Evolutionary conservation across 2,329 filamentous ascomycete genomes (phyloP), one percentile per base, ranked within the genome.

Genomic region (Nakataea oryzae): DNA sequence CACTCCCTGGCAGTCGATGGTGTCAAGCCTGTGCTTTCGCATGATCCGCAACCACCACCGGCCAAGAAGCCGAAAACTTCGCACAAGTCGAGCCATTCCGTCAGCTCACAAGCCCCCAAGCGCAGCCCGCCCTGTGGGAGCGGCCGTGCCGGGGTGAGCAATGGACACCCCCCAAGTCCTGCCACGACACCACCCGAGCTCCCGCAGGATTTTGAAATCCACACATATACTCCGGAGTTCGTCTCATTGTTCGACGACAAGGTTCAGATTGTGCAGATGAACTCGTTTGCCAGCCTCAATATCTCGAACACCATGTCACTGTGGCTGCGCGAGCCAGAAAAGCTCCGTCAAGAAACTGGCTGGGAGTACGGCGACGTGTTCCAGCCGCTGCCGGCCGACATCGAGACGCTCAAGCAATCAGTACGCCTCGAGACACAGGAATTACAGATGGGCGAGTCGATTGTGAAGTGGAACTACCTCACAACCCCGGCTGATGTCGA

Each of bases 1-100:
- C 86, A 84, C 60, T 77, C 79, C 78, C 82, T 62, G 81, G 84
- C 64, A 78, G 41, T 8, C 41, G 81, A 69, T 58, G 68, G 75
- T 58, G 85, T 67, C 27, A 64, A 81, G 69, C 75, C 80, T 61
- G 65, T 69, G 24, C 77, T 74, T 64, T 79, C 79, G 13, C 72
- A 76, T 62, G 76, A 80, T 50, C 72, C 73, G 9, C 86, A 86
- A 57, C 72, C 73, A 8, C 86, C 86, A 56, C 84, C 88, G 2
- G 73, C 85, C 54, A 97, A 96, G 74, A 92, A 91, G 69, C 73
- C 87, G 1, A 97, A 96, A 74, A 86, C 83, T n/a, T 86, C 82
- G 58, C 93, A 97, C 76, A 89, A 89, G 65, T 75, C 89, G 0
- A 92, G 87, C 34, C 86, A 88, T 63, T 96, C 93, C 1, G 77